A percentile compares a stretch with the other conserved stretches of the same genome.
phyloP scores from a whole-genome alignment of 345 rosid species.

The Hevea brasiliensis region DNA sequence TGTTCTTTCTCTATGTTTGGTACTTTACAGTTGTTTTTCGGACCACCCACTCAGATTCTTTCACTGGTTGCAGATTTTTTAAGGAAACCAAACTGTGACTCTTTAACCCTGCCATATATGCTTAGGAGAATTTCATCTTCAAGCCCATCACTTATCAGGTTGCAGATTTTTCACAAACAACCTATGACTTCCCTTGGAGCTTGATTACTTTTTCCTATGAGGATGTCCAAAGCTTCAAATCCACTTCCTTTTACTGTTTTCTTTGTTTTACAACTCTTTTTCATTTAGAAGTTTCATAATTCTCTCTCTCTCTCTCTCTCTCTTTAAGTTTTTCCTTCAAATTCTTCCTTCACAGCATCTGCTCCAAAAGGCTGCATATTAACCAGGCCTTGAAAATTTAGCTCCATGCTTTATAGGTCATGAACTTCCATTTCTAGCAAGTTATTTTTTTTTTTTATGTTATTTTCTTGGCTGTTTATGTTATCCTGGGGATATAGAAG shows the following conservation, averaged over 20 bases:
- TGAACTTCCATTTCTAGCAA: too few species aligned
- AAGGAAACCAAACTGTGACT: slow-evolving; percentile 23
- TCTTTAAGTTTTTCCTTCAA: too few species aligned
- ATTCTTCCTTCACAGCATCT: slow-evolving; percentile 18
- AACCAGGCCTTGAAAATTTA: slow-evolving; percentile 30
- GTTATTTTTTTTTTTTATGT: too few species aligned
- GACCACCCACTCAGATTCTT: slow-evolving; percentile 18
- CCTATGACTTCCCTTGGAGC: slow-evolving; percentile 24
- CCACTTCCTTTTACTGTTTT: slow-evolving; percentile 1
- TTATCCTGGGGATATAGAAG: slow-evolving; percentile 15
- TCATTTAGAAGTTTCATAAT: slow-evolving; percentile 1
- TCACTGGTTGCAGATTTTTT: slow-evolving; percentile 36
- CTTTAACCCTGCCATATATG: neutral
- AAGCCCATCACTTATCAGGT: slow-evolving; percentile 27
- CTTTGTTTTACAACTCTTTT: slow-evolving; percentile 4
- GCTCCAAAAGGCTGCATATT: slow-evolving; percentile 46
- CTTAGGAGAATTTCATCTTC: neutral
- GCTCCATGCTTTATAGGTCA: neutral
- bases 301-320: neutral
- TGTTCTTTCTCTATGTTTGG: neutral
- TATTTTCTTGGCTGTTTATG: slow-evolving; percentile 17
- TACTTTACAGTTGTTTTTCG: slow-evolving; percentile 2
- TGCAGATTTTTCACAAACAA: slow-evolving; percentile 43
- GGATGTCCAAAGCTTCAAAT: neutral
- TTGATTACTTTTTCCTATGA: neutral